A percentile compares a stretch with the other conserved stretches of the same genome.
These are phyloP conservation scores for Dictyostelium brefeldianum DNA, from an alignment of 78 protist genomes.

Conservation along the genomic window DNA sequence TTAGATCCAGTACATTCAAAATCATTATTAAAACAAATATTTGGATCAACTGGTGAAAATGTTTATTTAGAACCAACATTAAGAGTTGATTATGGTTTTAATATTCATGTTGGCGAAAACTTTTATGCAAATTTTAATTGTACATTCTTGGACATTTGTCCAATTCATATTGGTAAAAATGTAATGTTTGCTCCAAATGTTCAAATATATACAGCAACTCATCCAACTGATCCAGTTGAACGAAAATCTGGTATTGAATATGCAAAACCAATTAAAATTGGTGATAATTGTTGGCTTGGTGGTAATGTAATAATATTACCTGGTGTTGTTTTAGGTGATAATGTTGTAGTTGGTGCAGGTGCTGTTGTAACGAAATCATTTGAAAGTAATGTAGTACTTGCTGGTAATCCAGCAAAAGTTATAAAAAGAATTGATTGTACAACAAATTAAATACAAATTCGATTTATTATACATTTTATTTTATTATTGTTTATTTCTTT, in stretches of 20 bases:
- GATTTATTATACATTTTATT: too few species aligned
- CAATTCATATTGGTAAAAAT: constrained; percentile 62
- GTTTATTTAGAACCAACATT: constrained; percentile 71
- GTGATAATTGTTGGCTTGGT: constrained; percentile 78
- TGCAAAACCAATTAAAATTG: constrained; percentile 60
- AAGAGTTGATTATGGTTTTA: constrained; percentile 82
- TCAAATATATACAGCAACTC: constrained; percentile 80
- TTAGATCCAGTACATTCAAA: background rate
- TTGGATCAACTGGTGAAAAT: background rate
- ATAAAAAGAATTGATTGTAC: constrained; percentile 4
- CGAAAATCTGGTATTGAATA: constrained; percentile 52
- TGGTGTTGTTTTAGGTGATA: constrained; percentile 81
- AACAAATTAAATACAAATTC: too few species aligned
- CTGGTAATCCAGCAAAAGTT: constrained; percentile 83
- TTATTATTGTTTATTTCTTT: too few species aligned
- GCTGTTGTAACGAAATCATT: constrained; percentile 85
- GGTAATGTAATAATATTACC: constrained; percentile 63
- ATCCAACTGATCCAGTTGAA: constrained; percentile 58
- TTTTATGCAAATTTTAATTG: constrained; percentile 67
- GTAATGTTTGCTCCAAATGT: constrained; percentile 80
- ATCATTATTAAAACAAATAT: background rate
- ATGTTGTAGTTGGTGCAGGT: constrained; percentile 82
- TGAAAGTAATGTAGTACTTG: constrained; percentile 54
- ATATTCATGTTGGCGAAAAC: constrained; percentile 54
- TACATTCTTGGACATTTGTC: constrained; percentile 5